Evolutionary conservation across 2,329 filamentous ascomycete genomes (phyloP).

Genomic region (Bimuria novae-zelandiae): DNA sequence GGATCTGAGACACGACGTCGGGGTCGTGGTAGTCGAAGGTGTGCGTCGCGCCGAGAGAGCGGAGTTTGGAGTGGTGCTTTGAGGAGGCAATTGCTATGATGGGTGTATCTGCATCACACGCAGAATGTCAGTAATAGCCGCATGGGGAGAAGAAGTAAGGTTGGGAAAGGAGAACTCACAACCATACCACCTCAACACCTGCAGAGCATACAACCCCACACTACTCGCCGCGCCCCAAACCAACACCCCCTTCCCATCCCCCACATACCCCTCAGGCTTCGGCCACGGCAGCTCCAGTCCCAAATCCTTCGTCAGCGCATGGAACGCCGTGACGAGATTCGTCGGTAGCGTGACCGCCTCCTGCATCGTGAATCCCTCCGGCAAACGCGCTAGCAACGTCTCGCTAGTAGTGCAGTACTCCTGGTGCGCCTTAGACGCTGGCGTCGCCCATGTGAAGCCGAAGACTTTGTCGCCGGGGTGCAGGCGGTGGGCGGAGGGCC

Average conservation of each 20-base stretch:
- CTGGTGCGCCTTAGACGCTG: conserved; percentile 59
- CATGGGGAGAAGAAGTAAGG: background rate
- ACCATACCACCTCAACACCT: conserved; percentile 49
- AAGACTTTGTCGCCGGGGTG: conserved; percentile 61
- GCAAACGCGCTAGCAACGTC: conserved; percentile 52
- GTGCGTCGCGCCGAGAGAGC: conserved; percentile 42
- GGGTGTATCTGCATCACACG: conserved; percentile 29
- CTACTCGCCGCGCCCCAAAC: conserved; percentile 53
- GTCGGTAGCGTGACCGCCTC: conserved; percentile 60
- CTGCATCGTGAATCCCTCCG: conserved; percentile 47
- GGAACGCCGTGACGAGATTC: conserved; percentile 63
- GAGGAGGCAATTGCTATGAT: conserved; percentile 46
- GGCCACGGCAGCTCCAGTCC: conserved; percentile 63
- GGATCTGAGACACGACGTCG: conserved; percentile 38
- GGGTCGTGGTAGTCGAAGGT: conserved; percentile 49
- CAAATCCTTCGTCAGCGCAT: conserved; percentile 58
- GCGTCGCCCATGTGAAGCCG: conserved; percentile 56
- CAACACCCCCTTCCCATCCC: conserved; percentile 41
- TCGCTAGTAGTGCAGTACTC: conserved; percentile 59
- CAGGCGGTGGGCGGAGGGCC: conserved; percentile 52
- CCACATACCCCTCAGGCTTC: conserved; percentile 49
- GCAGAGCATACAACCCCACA: conserved; percentile 50
- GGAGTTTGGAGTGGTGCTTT: conserved; percentile 47
- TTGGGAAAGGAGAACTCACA: conserved; percentile 14
- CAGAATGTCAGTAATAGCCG: background rate